These are phyloP conservation scores for Ormosia semicastrata DNA, from an alignment of 306 rosid species.

Conservation along the genomic window DNA sequence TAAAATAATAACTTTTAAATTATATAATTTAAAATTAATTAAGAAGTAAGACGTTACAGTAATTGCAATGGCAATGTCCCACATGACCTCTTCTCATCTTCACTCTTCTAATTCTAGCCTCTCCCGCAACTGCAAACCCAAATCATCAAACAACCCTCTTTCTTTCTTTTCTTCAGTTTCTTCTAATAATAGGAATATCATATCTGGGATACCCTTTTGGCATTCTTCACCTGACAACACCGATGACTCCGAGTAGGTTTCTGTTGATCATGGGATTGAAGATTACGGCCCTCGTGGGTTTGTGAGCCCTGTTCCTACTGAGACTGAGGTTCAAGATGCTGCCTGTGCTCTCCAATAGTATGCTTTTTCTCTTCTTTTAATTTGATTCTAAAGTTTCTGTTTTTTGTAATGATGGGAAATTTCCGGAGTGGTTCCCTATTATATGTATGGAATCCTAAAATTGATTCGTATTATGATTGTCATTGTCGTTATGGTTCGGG, in stretches of 20 bases:
- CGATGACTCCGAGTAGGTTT: conserved; percentile 25
- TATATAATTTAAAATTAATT: too few species aligned
- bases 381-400: not conserved
- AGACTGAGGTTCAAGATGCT: conserved; percentile 29
- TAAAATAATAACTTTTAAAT: too few species aligned
- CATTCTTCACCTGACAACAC: not conserved
- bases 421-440: not conserved
- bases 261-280: not conserved
- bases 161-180: not conserved
- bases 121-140: conserved; percentile 17
- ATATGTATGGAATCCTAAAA: not conserved
- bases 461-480: not conserved
- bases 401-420: not conserved
- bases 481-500: not conserved
- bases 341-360: conserved; percentile 29
- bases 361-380: not conserved
- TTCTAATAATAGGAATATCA: not conserved
- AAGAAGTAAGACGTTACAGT: too few species aligned
- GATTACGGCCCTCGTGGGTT: not conserved
- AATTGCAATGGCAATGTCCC: not conserved
- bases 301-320: conserved; percentile 25
- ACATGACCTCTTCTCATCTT: too few species aligned
- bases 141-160: not conserved
- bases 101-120: not conserved
- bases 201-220: not conserved